phyloP scores from a whole-genome alignment of 2,329 filamentous ascomycete species.

The Neonectria neomacrospora region DNA sequence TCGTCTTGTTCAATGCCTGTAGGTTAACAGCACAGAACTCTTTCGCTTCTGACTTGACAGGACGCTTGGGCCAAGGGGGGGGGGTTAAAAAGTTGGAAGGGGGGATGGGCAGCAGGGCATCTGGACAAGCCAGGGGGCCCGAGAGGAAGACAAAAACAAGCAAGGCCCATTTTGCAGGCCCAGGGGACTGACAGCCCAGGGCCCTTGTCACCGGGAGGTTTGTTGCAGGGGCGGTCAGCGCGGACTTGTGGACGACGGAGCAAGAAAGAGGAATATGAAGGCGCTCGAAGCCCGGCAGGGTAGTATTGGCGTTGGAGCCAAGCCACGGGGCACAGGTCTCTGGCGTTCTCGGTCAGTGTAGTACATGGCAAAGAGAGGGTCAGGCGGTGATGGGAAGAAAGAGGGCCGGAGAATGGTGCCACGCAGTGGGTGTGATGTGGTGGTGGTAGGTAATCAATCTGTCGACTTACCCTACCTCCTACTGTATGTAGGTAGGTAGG shows the following conservation, averaged over 20 bases:
- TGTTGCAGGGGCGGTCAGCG: background rate
- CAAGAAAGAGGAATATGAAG: background rate
- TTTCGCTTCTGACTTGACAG: constrained; percentile 35
- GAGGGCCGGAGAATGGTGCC: background rate
- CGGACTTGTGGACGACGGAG: too few species aligned
- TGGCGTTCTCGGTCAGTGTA: background rate
- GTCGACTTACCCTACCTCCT: background rate
- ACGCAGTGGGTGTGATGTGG: background rate
- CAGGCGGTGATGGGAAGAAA: background rate
- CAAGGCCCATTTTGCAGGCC: background rate
- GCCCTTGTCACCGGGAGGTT: constrained; percentile 17
- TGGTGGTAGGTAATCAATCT: background rate
- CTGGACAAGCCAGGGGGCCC: background rate
- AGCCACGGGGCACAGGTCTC: background rate
- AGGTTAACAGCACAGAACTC: background rate
- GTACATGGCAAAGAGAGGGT: too few species aligned
- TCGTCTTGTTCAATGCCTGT: background rate
- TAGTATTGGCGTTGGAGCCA: constrained; percentile 6
- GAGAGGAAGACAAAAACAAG: background rate
- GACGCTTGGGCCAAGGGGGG: constrained; percentile 41
- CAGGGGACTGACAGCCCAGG: constrained; percentile 25
- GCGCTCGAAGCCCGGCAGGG: background rate
- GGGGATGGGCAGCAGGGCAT: constrained; percentile 9
- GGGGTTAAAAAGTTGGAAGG: background rate
- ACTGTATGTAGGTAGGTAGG: background rate